phyloP scores from a whole-genome alignment of 495 filamentous ascomycete genomes.

The Hypoxylon lienhwacheense region DNA sequence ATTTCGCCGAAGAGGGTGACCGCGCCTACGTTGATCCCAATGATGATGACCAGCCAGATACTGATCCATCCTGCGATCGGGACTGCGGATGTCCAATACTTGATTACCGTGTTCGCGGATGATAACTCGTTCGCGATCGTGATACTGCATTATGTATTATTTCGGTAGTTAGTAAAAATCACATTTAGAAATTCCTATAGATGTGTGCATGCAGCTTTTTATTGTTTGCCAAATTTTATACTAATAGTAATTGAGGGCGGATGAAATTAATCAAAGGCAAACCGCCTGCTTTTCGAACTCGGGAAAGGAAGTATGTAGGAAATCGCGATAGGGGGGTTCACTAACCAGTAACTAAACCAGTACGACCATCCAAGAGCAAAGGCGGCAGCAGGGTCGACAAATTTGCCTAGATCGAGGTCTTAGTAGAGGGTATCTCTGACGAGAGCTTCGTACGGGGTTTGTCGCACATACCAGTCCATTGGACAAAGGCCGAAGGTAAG shows the following conservation, averaged over 20 bases:
- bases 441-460: neutral
- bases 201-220: neutral
- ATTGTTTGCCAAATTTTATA: neutral
- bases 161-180: too few species aligned
- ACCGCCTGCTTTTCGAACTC: neutral
- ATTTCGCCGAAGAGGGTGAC: constrained; percentile 66
- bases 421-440: neutral
- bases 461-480: constrained; percentile 54
- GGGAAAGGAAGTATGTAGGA: neutral
- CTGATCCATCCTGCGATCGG: constrained; percentile 56
- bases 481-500: constrained; percentile 65
- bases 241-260: neutral
- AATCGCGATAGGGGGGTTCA: neutral
- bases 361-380: constrained; percentile 67
- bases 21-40: constrained; percentile 63
- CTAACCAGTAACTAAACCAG: constrained; percentile 36
- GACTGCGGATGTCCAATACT: constrained; percentile 59
- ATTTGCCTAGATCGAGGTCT: constrained; percentile 42
- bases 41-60: constrained; percentile 65
- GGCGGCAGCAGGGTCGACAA: constrained; percentile 64
- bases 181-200: too few species aligned
- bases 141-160: constrained; percentile 38
- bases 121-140: constrained; percentile 67
- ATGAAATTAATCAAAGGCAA: neutral
- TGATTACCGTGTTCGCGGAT: constrained; percentile 64